Base-by-base conservation (phyloP, 257 asterid genomes). In the Apocynum venetum region DNA sequence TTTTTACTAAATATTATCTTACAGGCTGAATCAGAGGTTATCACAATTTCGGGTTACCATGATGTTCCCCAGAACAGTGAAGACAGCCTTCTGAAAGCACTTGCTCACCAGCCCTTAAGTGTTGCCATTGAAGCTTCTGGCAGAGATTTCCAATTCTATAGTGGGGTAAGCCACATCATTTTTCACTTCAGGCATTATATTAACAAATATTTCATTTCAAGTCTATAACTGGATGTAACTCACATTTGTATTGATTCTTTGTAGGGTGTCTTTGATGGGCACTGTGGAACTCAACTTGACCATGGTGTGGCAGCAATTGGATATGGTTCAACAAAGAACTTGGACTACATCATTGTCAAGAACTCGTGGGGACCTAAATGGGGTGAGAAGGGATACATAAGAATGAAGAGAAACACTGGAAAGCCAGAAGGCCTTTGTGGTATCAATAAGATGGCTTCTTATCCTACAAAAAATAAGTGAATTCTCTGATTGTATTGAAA, bases 51-150 rank as follows among this genome's bases (percentile, higher is more conserved):
- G 19, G 82, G 82, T 20, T 79, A 53, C 41, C 75, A 85, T 6
- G 92, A 91, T 77, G 96, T 91, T 35, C 97, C 97, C 13, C 88
- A 84, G 47, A 86, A 90, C 76, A 83, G 82, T 48, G 97, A 89
- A 82, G 56, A 84, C 40, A 86, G 88, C n/a, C 86, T 92, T 41
- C 79, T 89, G 76, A 87, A 89, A 78, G 97, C 97, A 48, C 85
- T 85, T 49, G 94, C 94, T 35, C 80, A 90, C 85, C 97, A 90
- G 82, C 96, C 96, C 12, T 35, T 92, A 8, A 92, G 94, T n/a
- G 86, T 92, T 51, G 97, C 96, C 83, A 90, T 92, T 53, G 94
- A 92, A 44, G 97, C 97, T 83, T 85, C 94, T 35, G 91, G 90
- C 8, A 80, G 87, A 83, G 96, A 85, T 71, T 88, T 92, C 78